Percentiles rank a stretch among this genome's conserved stretches.
Evolutionary conservation across 192 early-diverging fungal genomes (phyloP).

Genomic region (Coemansia sp.): DNA sequence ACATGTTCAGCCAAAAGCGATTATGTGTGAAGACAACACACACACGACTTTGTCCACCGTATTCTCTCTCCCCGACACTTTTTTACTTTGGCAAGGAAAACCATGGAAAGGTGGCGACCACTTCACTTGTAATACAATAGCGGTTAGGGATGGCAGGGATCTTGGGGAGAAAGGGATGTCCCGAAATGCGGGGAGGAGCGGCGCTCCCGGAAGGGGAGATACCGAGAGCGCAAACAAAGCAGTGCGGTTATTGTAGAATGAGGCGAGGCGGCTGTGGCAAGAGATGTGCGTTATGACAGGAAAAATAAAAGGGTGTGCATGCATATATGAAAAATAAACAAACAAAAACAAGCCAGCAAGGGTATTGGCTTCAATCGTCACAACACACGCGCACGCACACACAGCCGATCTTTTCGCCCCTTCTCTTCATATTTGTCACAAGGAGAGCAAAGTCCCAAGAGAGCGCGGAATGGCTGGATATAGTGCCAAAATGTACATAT

Average conservation of each 20-base stretch:
- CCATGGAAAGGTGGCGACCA: not conserved
- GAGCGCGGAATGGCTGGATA: not conserved
- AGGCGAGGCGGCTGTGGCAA: slow-evolving; percentile 6
- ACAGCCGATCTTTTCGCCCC: not conserved
- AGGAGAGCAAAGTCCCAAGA: not conserved
- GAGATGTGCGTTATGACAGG: slow-evolving; percentile 15
- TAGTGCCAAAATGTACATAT: not conserved
- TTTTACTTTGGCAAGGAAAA: not conserved
- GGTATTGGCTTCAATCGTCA: not conserved
- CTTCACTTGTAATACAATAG: not conserved
- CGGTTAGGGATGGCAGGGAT: not conserved
- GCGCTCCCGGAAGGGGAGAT: not conserved
- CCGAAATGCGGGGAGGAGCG: slow-evolving; percentile 10
- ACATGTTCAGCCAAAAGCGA: not conserved
- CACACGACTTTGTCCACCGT: not conserved
- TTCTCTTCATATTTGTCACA: not conserved
- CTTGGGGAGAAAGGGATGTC: slow-evolving; percentile 4
- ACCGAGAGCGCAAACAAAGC: slow-evolving; percentile 2
- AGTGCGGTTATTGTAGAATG: slow-evolving; percentile 15
- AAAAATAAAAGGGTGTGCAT: slow-evolving; percentile 1
- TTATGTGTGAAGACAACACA: not conserved
- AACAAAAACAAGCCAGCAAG: slow-evolving; percentile 5
- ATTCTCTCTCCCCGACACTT: not conserved
- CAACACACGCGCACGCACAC: too few species aligned
- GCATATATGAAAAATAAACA: slow-evolving; percentile 15